A percentile compares a stretch with the other conserved stretches of the same genome.
Conservation (phyloP, 2,329 filamentous ascomycete genomes). For the Onygena corvina region DNA sequence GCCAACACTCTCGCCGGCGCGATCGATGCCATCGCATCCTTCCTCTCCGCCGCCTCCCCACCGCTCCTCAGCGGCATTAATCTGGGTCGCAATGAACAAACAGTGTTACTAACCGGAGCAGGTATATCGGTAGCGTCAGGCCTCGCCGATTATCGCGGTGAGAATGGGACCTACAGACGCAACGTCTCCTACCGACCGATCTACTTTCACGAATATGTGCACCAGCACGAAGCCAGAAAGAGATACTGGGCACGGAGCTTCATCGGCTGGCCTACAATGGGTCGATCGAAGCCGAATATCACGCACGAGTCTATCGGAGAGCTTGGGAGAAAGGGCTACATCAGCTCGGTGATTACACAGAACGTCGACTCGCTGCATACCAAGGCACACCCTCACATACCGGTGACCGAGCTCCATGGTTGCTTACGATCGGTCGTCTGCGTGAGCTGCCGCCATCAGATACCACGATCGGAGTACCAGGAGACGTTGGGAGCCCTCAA, state of each 20-base stretch:
- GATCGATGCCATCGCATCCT: slow-evolving; percentile 61
- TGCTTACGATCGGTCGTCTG: slow-evolving; percentile 75
- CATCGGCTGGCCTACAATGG: slow-evolving; percentile 75
- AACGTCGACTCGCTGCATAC: slow-evolving; percentile 95
- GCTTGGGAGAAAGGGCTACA: slow-evolving; percentile 58
- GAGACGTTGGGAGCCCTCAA: slow-evolving; percentile 63
- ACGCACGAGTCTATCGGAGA: slow-evolving; percentile 66
- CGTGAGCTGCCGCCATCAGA: slow-evolving; percentile 60
- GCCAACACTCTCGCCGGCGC: slow-evolving; percentile 61
- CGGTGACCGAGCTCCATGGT: slow-evolving; percentile 79
- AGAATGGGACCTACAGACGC: slow-evolving; percentile 79
- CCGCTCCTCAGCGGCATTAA: slow-evolving; percentile 35
- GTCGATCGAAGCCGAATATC: slow-evolving; percentile 65
- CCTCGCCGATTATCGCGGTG: slow-evolving; percentile 81
- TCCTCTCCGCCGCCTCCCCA: slow-evolving; percentile 54
- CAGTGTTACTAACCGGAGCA: slow-evolving; percentile 63
- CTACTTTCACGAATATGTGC: slow-evolving; percentile 81
- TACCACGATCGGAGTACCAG: slow-evolving; percentile 64
- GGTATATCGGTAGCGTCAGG: slow-evolving; percentile 90
- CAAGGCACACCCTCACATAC: slow-evolving; percentile 58
- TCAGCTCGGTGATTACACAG: slow-evolving; percentile 75
- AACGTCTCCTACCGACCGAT: slow-evolving; percentile 86
- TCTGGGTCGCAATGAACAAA: slow-evolving; percentile 41
- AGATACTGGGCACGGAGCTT: slow-evolving; percentile 95
- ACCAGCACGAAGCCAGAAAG: slow-evolving; percentile 71